These are phyloP conservation scores for Paspalum notatum DNA, from an alignment of 176 grass and related monocot genomes.

Conservation along the genomic window DNA sequence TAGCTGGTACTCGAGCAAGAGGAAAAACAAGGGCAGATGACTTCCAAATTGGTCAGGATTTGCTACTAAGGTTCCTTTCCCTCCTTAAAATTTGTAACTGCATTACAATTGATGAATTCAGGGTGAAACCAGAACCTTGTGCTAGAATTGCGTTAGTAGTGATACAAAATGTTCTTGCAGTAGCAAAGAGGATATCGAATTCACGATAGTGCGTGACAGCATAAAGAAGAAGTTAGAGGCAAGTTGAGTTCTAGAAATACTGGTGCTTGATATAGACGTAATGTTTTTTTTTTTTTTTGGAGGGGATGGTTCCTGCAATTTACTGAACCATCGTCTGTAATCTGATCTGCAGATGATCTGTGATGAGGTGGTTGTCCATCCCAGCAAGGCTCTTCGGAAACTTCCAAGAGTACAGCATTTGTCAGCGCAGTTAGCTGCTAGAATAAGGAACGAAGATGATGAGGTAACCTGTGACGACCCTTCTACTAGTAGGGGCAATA, in stretches of 20 bases:
- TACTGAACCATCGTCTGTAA: conserved; percentile 21
- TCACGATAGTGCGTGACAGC: conserved; percentile 85
- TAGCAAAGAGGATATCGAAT: conserved; percentile 88
- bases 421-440: conserved; percentile 79
- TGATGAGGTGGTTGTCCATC: conserved; percentile 78
- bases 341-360: conserved; percentile 78
- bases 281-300: not conserved
- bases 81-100: conserved; percentile 16
- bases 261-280: conserved; percentile 5
- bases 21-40: conserved; percentile 75
- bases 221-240: conserved; percentile 88
- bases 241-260: conserved; percentile 47
- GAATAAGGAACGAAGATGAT: conserved; percentile 66
- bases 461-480: conserved; percentile 51
- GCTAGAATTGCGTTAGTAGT: not conserved
- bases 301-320: conserved; percentile 2
- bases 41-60: conserved; percentile 81
- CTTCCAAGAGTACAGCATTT: conserved; percentile 94
- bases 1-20: conserved; percentile 87
- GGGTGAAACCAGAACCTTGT: conserved; percentile 12
- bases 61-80: conserved; percentile 78
- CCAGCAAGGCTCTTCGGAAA: conserved; percentile 89
- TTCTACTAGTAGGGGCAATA: not conserved
- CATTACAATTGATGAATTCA: conserved; percentile 4
- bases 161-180: conserved; percentile 56